Evolutionary conservation across 805 yeast species (phyloP), one percentile per base, ranked within the genome.

Genomic region (Teunomyces tritomae): DNA sequence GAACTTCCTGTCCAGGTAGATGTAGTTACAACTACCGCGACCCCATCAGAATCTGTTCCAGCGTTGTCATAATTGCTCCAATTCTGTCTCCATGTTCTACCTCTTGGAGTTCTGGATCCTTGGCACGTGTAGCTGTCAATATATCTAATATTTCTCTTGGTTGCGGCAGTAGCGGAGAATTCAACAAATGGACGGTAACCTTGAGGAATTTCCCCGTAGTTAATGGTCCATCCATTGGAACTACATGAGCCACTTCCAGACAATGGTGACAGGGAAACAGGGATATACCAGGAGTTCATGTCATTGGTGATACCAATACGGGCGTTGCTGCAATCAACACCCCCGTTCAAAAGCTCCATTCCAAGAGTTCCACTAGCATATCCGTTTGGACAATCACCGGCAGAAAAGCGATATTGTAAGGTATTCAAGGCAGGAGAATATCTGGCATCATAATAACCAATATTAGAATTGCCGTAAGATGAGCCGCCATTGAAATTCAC

Each of bases 131-230:
- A 55, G 10, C 29, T 44, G 48, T 58, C 52, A 8, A 48, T 50
- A 41, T 50, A 52, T 10, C 9, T 16, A 4, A 17, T 14, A 1
- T 41, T 41, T 5, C 9, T 4, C 5, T 36, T 36, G 26, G 24
- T 9, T n/a, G 27, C 20, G 10, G 48, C 11, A 11, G 34, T 1
- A 28, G 30, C 35, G 16, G 28, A n/a, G 30, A 28, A 45, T 17
- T 43, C 27, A 24, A 42, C 13, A 32, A 53, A 62, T 6, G 64
- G 62, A 13, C 65, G 49, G 48, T 52, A 61, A 2, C 70, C 70
- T 2, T 67, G 64, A 6, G 69, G 68, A 26, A 65, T 35, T 44
- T 57, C 59, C 4, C 29, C 24, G 48, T 57, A 64, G 11, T 20
- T 45, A 8, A 49, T 28, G 0, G 34, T 10, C 24, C n/a, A 45